These are phyloP conservation scores for Tarenaya hassleriana DNA, from an alignment of 345 rosid genomes.

Conservation along the genomic window DNA sequence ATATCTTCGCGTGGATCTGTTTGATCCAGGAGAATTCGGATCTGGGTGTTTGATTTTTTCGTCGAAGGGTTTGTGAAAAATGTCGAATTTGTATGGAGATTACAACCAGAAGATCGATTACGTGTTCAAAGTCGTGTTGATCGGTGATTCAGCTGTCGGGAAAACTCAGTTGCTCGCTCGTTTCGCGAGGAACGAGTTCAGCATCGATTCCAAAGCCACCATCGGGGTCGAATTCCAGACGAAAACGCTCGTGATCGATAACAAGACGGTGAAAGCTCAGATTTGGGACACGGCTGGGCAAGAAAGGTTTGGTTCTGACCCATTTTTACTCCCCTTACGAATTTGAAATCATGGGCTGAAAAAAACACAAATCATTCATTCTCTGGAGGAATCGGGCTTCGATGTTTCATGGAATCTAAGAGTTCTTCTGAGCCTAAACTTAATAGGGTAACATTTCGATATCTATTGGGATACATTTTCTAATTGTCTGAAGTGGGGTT, in stretches of 20 bases:
- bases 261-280: slow-evolving; percentile 77
- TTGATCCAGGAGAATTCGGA: slow-evolving; percentile 19
- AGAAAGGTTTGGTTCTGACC: slow-evolving; percentile 43
- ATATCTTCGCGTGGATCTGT: slow-evolving; percentile 20
- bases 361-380: background rate
- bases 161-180: slow-evolving; percentile 75
- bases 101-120: slow-evolving; percentile 78
- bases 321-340: background rate
- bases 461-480: too few relatives aligned
- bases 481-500: too few relatives aligned
- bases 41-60: background rate
- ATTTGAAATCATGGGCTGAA: background rate
- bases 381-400: too few relatives aligned
- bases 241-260: slow-evolving; percentile 64
- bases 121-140: slow-evolving; percentile 73
- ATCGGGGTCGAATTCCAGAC: slow-evolving; percentile 87
- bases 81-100: slow-evolving; percentile 74
- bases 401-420: too few relatives aligned
- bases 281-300: slow-evolving; percentile 97
- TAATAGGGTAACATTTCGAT: too few relatives aligned
- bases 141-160: slow-evolving; percentile 83
- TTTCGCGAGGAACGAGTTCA: slow-evolving; percentile 75
- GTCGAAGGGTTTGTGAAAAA: slow-evolving; percentile 5
- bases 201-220: slow-evolving; percentile 74
- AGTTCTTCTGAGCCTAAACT: too few relatives aligned